These are phyloP conservation scores for Sindora glabra DNA, from an alignment of 306 rosid species.

Conservation along the genomic window DNA sequence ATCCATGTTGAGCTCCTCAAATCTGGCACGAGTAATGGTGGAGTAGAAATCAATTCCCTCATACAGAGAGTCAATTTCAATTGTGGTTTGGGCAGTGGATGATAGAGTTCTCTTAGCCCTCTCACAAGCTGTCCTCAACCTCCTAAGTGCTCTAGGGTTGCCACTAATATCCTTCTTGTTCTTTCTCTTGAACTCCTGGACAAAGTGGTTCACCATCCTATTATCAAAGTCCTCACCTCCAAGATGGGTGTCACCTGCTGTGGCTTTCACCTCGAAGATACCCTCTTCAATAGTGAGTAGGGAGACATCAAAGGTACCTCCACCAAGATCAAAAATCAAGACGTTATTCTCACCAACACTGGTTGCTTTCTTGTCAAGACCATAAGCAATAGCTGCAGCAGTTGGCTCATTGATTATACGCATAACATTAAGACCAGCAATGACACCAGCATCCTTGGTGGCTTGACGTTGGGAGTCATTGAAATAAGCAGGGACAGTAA, in stretches of 20 bases:
- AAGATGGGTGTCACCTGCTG: conserved; percentile 69
- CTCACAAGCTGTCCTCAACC: conserved; percentile 47
- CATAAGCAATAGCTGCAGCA: conserved; percentile 64
- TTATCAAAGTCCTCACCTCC: too few species aligned
- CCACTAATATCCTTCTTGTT: conserved; percentile 63
- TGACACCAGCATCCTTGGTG: conserved; percentile 70
- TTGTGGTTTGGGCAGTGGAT: too few species aligned
- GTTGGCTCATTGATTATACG: conserved; percentile 52
- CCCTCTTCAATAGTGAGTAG: conserved; percentile 63
- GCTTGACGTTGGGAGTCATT: conserved; percentile 69
- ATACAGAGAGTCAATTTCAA: conserved; percentile 43
- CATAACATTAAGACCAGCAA: conserved; percentile 61
- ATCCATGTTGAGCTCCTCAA: conserved; percentile 69
- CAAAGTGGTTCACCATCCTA: conserved; percentile 56
- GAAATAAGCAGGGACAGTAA: conserved; percentile 64
- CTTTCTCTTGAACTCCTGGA: conserved; percentile 64
- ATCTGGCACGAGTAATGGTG: conserved; percentile 60
- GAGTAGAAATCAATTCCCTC: conserved; percentile 65
- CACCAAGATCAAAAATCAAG: conserved; percentile 60
- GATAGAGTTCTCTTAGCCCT: too few species aligned
- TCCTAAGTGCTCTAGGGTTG: conserved; percentile 59
- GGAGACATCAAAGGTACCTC: conserved; percentile 56
- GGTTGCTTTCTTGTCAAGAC: conserved; percentile 74
- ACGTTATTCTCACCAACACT: conserved; percentile 69
- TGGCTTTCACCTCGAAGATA: conserved; percentile 70